Evolutionary conservation across 768 basidiomycete genomes (phyloP).

Genomic region (Leucocoprinus birnbaumii): DNA sequence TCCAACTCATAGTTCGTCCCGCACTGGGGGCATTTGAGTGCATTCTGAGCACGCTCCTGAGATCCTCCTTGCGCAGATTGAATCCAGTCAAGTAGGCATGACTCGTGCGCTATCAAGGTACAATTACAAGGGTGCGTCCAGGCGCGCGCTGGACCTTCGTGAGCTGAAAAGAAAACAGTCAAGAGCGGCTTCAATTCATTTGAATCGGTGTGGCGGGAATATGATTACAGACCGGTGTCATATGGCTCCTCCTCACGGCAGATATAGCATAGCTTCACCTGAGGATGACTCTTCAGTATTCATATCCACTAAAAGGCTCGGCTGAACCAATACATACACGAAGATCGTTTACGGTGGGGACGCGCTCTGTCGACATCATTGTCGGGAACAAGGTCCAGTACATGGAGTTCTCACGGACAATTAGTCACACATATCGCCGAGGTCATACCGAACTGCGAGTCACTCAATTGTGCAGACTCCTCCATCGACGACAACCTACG

Average conservation of each 20-base stretch:
- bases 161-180: slow-evolving; percentile 23
- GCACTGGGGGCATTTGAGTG: slow-evolving; percentile 81
- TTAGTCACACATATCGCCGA: neutral
- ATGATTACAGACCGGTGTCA: slow-evolving; percentile 35
- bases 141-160: slow-evolving; percentile 44
- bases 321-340: slow-evolving; percentile 18
- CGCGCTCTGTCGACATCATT: slow-evolving; percentile 12
- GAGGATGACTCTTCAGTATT: neutral
- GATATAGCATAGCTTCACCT: slow-evolving; percentile 80
- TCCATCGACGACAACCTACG: too few species aligned
- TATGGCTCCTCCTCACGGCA: slow-evolving; percentile 70
- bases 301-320: neutral
- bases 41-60: slow-evolving; percentile 49
- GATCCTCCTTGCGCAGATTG: slow-evolving; percentile 60
- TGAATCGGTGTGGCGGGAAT: neutral
- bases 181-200: neutral
- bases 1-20: slow-evolving; percentile 62
- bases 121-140: slow-evolving; percentile 85
- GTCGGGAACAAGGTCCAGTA: slow-evolving; percentile 1
- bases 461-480: too few species aligned
- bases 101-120: slow-evolving; percentile 77
- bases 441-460: neutral
- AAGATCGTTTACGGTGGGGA: slow-evolving; percentile 29
- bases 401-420: slow-evolving; percentile 1
- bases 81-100: slow-evolving; percentile 80